phyloP scores from a whole-genome alignment of 2,329 filamentous ascomycete species.

The Colletotrichum sp. region DNA sequence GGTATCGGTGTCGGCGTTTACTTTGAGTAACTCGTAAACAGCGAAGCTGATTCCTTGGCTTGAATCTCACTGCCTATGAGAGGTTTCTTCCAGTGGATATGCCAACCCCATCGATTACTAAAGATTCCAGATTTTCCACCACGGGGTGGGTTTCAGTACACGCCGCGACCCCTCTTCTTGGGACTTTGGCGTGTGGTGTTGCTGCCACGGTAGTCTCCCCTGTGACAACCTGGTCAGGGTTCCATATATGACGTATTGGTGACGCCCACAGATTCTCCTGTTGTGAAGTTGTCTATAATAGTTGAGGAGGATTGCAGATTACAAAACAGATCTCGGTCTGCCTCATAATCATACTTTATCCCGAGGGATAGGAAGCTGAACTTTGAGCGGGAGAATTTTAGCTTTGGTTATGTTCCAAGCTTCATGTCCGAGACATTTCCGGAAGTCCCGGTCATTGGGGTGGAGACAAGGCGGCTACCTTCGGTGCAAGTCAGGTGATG shows the following conservation, averaged over 20 bases:
- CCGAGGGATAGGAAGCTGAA: not conserved
- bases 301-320: not conserved
- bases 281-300: not conserved
- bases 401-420: not conserved
- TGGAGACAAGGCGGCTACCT: not conserved
- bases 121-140: fast-evolving
- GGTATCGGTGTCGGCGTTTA: not conserved
- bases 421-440: not conserved
- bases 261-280: not conserved
- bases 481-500: not conserved
- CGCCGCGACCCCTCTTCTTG: not conserved
- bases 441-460: not conserved
- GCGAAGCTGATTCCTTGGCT: not conserved
- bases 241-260: not conserved
- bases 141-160: not conserved
- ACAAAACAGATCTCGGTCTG: not conserved
- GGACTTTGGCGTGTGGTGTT: not conserved
- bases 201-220: not conserved
- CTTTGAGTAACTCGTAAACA: not conserved
- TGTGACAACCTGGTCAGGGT: not conserved
- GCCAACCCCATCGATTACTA: not conserved
- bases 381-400: not conserved
- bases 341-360: fast-evolving
- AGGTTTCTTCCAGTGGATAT: not conserved
- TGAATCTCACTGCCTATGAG: fast-evolving